Evolutionary conservation across 164 flowering plant genomes (phyloP), one percentile per base, ranked within the genome.

Genomic region (Hamamelis virginiana): DNA sequence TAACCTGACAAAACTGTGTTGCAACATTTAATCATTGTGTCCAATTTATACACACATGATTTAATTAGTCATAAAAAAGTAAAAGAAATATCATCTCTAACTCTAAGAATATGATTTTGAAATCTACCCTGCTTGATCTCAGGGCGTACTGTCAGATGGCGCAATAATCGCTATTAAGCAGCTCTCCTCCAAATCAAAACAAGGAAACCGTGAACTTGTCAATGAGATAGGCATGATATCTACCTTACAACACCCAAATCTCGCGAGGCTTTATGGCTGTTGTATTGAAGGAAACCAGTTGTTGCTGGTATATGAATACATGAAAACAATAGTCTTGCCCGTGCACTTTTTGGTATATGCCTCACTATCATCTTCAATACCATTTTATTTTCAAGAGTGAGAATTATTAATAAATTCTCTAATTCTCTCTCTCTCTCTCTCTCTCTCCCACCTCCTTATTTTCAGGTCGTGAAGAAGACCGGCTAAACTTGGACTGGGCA

Each of bases 201-300:
- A 90, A 80, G 96, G 96, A 13, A 90, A 85, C 57, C 91, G 89
- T 1, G 96, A 90, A 67, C 88, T 90, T 74, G 73, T 90, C n/a
- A 90, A 80, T 64, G 96, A 90, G 77, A 87, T 90, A 51, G 96
- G 91, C 69, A 87, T 90, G 93, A 88, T 88, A 41, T 85, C 95
- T 67, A 89, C 88, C 25, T 53, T 90, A 68, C 89, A 86, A 57
- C 91, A 90, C 59, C 89, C 81, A 12, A 73, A 86, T 76, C 86
- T 89, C 61, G 95, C 88, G 41, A 85, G 78, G 79, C 78, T 89
- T 13, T 85, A 78, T 65, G 96, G 92, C 25, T 90, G 92, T 67
- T 90, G 93, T 67, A 81, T 88, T 25, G 96, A 88, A 75, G 91
- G 86, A 46, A 80, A 87, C 22, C 89, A 90, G 63, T 76, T 90